phyloP scores from a whole-genome alignment of 352 stramenopile species.

The Pythium phragmiticola region DNA sequence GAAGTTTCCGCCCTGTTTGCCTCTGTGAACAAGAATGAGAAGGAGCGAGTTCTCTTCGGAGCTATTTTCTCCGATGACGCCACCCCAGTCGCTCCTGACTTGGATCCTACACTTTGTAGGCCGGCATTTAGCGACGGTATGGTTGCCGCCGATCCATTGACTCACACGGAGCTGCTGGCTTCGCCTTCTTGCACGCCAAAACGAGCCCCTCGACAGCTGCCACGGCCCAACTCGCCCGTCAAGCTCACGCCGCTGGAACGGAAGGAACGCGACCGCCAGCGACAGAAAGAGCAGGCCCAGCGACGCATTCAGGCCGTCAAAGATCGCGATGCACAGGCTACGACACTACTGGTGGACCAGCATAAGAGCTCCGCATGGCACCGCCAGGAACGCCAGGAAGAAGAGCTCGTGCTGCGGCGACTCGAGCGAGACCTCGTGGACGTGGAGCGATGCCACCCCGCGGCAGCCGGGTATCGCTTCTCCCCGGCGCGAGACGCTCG shows the following conservation, averaged over 20 bases:
- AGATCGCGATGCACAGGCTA: constrained; percentile 17
- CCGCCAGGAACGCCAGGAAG: constrained; percentile 34
- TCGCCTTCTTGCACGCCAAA: constrained; percentile 6
- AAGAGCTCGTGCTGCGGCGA: constrained; percentile 63
- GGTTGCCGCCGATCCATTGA: background rate
- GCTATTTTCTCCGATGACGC: too few species aligned
- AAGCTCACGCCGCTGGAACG: constrained; percentile 34
- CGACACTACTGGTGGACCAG: constrained; percentile 14
- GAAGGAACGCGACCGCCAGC: constrained; percentile 30
- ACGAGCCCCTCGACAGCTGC: background rate
- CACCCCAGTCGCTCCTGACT: too few species aligned
- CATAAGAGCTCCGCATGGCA: constrained; percentile 30
- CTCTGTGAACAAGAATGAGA: too few species aligned
- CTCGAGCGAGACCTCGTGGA: constrained; percentile 66
- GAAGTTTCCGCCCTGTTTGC: too few species aligned
- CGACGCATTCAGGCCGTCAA: constrained; percentile 19
- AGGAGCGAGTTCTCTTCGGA: too few species aligned
- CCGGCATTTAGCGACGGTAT: background rate
- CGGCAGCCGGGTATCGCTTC: constrained; percentile 59
- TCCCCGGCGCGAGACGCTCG: background rate
- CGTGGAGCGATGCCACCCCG: constrained; percentile 45
- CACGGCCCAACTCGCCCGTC: constrained; percentile 19
- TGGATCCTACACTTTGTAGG: background rate
- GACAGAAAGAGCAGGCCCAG: constrained; percentile 25
- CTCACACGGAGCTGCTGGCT: background rate